Percentiles rank a stretch among this genome's conserved stretches.
phyloP scores from a whole-genome alignment of 495 filamentous ascomycete species.

The Cenococcum geophilum region DNA sequence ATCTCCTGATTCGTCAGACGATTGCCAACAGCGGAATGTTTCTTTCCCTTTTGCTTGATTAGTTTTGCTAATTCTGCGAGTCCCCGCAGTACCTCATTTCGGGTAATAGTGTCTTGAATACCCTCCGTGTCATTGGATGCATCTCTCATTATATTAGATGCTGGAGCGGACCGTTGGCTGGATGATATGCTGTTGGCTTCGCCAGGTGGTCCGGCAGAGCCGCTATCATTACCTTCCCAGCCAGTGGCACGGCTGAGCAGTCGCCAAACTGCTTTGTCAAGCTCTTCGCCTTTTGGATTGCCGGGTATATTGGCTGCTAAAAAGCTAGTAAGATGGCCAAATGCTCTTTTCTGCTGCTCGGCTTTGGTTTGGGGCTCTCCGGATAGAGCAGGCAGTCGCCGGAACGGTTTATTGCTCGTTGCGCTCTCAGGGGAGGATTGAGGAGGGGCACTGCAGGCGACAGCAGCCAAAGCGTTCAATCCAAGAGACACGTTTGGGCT shows the following conservation, averaged over 20 bases:
- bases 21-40: background rate
- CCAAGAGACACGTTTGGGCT: background rate
- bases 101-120: constrained; percentile 13
- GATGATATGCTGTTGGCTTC: background rate
- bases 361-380: constrained; percentile 28
- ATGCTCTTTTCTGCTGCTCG: constrained; percentile 22
- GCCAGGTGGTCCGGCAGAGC: background rate
- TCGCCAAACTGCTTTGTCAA: constrained; percentile 1
- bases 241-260: constrained; percentile 3
- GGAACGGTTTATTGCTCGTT: background rate
- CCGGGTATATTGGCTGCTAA: constrained; percentile 17
- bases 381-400: constrained; percentile 10
- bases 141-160: background rate
- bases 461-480: constrained; percentile 11
- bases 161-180: background rate
- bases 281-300: background rate
- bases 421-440: constrained; percentile 6
- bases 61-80: constrained; percentile 15
- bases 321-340: constrained; percentile 21
- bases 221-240: background rate
- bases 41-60: constrained; percentile 19
- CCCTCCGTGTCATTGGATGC: background rate
- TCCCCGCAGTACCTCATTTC: constrained; percentile 19
- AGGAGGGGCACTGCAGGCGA: constrained; percentile 10
- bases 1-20: constrained; percentile 32